These are phyloP conservation scores for Ustilago sp. DNA, from an alignment of 1,284 basidiomycete species.

Conservation along the genomic window DNA sequence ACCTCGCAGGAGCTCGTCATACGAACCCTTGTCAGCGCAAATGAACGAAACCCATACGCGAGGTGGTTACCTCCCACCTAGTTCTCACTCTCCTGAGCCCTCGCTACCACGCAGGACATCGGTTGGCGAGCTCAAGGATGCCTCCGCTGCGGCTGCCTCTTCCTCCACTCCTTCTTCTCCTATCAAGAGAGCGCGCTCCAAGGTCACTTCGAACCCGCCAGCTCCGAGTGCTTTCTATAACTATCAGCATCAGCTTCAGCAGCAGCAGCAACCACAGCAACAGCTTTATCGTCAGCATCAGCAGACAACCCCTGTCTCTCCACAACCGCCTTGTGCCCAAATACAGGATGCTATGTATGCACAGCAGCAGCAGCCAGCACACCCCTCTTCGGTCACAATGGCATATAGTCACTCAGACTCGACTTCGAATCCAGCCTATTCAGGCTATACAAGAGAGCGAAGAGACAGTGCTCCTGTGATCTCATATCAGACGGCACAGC, in stretches of 20 bases:
- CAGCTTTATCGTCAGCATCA: slow-evolving; percentile 21
- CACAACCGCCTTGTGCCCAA: slow-evolving; percentile 11
- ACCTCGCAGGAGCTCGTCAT: slow-evolving; percentile 49
- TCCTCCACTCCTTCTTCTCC: slow-evolving; percentile 26
- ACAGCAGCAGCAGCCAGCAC: background rate
- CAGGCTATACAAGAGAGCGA: slow-evolving; percentile 24
- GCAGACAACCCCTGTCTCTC: slow-evolving; percentile 1
- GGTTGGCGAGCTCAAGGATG: slow-evolving; percentile 26
- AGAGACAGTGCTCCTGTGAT: slow-evolving; percentile 32
- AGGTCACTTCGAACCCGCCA: slow-evolving; percentile 42
- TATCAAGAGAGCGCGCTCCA: slow-evolving; percentile 34
- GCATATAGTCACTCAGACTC: slow-evolving; percentile 31
- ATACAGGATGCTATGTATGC: background rate
- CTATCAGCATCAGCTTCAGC: slow-evolving; percentile 50
- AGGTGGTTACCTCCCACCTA: slow-evolving; percentile 55
- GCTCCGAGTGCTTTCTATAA: slow-evolving; percentile 50
- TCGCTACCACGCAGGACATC: slow-evolving; percentile 27
- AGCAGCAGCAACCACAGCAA: slow-evolving; percentile 39
- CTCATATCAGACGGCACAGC: slow-evolving; percentile 15
- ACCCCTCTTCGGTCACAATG: slow-evolving; percentile 28
- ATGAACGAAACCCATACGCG: slow-evolving; percentile 42
- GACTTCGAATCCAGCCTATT: slow-evolving; percentile 4
- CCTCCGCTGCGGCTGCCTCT: slow-evolving; percentile 14
- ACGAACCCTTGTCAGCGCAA: slow-evolving; percentile 32
- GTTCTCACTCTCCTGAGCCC: slow-evolving; percentile 57